These are phyloP conservation scores for Yamadazyma aaseri DNA, from an alignment of 1,139 yeast species.

Conservation along the genomic window DNA sequence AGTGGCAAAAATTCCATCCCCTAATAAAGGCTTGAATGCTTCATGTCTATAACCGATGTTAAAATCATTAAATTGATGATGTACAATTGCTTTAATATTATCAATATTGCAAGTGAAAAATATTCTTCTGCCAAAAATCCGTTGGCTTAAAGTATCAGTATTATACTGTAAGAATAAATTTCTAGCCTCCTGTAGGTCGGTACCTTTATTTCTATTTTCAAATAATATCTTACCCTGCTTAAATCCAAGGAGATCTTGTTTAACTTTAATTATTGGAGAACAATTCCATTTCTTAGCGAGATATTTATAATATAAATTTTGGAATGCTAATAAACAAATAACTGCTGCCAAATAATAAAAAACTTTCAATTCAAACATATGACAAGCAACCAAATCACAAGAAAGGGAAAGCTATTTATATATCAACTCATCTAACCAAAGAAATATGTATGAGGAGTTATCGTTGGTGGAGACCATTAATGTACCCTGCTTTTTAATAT, in stretches of 20 bases:
- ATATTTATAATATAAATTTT: slow-evolving; percentile 7
- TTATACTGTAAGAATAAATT: slow-evolving; percentile 9
- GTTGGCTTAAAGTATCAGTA: slow-evolving; percentile 13
- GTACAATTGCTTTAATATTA: slow-evolving; percentile 37
- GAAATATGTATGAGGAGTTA: too few relatives aligned
- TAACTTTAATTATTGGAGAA: slow-evolving; percentile 7
- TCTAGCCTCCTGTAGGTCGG: slow-evolving; percentile 14
- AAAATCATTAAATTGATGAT: slow-evolving; percentile 49
- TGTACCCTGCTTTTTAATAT: too few relatives aligned
- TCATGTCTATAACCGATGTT: slow-evolving; percentile 49
- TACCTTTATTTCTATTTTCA: slow-evolving; percentile 13
- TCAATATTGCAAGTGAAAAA: slow-evolving; percentile 29
- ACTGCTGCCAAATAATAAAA: slow-evolving; percentile 1
- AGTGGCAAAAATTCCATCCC: slow-evolving; percentile 59
- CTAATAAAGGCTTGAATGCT: slow-evolving; percentile 46
- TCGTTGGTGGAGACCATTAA: too few relatives aligned
- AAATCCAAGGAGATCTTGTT: slow-evolving; percentile 15
- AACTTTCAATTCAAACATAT: slow-evolving; percentile 1
- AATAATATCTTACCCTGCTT: slow-evolving; percentile 12
- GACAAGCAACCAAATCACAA: too few relatives aligned
- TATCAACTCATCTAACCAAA: too few relatives aligned
- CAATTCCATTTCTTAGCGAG: slow-evolving; percentile 13
- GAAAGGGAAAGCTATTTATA: too few relatives aligned
- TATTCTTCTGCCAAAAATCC: slow-evolving; percentile 14
- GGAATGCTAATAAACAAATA: neutral